Evolutionary conservation across 306 rosid species (phyloP).

Genomic region (Gastrolobium villosum): DNA sequence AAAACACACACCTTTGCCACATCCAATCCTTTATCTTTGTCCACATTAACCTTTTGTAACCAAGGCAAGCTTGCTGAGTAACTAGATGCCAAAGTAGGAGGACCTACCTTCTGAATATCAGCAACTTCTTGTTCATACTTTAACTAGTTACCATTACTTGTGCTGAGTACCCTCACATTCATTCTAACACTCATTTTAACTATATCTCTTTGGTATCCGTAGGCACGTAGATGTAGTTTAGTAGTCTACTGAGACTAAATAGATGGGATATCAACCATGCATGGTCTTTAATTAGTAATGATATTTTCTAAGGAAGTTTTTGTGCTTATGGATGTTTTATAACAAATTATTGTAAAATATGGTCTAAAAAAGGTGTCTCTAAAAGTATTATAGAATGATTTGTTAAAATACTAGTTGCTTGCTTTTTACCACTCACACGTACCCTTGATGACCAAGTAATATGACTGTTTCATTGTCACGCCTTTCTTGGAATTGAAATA

Average conservation of each 20-base stretch:
- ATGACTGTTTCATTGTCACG: neutral
- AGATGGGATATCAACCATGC: neutral
- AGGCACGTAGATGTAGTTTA: neutral
- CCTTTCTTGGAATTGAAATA: constrained; percentile 16
- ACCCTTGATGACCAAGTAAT: neutral
- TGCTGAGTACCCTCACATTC: constrained; percentile 27
- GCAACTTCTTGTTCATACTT: constrained; percentile 86
- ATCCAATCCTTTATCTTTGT: constrained; percentile 61
- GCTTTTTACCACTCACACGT: no score
- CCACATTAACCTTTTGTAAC: constrained; percentile 64
- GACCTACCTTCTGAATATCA: constrained; percentile 64
- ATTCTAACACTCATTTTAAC: constrained; percentile 16
- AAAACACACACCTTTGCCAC: constrained; percentile 75
- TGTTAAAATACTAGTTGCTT: no score
- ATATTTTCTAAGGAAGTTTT: no score
- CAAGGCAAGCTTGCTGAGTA: constrained; percentile 65
- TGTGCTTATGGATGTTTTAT: no score
- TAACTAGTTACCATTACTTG: no score
- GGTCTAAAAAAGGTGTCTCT: no score
- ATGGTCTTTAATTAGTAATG: no score
- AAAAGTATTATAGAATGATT: no score
- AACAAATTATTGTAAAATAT: no score
- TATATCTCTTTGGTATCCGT: neutral
- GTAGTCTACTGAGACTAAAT: neutral
- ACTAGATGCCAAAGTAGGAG: constrained; percentile 48